Base-by-base conservation (phyloP, 2,329 filamentous ascomycete species). In the Fusarium subtropicale region DNA sequence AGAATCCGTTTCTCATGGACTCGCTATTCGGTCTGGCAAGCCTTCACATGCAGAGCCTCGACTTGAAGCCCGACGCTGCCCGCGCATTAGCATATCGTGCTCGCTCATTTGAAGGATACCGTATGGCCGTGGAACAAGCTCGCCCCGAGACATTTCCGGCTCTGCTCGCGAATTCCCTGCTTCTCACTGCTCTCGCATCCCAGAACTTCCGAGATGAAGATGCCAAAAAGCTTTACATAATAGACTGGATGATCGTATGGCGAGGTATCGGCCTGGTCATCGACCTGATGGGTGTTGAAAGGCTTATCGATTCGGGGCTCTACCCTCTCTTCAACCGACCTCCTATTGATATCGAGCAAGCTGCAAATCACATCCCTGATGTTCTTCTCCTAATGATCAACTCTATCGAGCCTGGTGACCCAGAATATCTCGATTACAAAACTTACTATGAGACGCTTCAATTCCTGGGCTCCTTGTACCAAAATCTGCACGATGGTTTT, bases 221-320 rank as follows among this genome's bases (percentile, higher is more conserved):
- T 48, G 75, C 75, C 20, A 79, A 78, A 45, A 79, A 81, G 3
- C 79, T 88, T 3, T 86, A 83, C 69, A 81, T 88, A 31, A 74
- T 87, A 45, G 82, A 87, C 71, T 88, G 86, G 86, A 84, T 88
- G 76, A 70, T 82, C 5, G 79, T 88, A 15, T 88, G 86, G 85
- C 79, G 81, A 12, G 86, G 86, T 12, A 87, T 81, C 28, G 80
- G 84, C 31, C 74, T 85, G 18, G 84, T 88, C 31, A 76, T 87
- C 39, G 76, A 83, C 1, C 64, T 75, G 22, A 75, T 78, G 60
- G 71, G 73, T 7, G 56, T 74, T 2, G 66, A 71, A 20, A 69
- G 55, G 16, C 65, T 79, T 20, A 56, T 77, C 48, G 75, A 80
- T 4, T 82, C 83, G 0, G 86, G 85, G 18, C 71, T 88, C 56